phyloP scores from a whole-genome alignment of 306 rosid genomes.

The Trifolium fragiferum region DNA sequence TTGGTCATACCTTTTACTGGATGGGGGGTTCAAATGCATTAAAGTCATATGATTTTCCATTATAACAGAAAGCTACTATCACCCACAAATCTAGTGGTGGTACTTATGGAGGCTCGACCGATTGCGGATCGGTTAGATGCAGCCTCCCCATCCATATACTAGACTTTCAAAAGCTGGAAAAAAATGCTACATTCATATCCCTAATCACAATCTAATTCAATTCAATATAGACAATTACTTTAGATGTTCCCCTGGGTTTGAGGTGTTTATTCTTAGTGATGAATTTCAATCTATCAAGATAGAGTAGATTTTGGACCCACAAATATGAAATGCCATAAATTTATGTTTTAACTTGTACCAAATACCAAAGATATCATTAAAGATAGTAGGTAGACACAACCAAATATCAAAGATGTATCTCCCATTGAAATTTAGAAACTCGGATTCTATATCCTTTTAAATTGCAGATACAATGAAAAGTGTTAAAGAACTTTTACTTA shows the following conservation, averaged over 20 bases:
- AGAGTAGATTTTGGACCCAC: slow-evolving; percentile 11
- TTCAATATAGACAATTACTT: neutral
- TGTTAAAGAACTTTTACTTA: neutral
- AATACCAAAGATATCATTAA: neutral
- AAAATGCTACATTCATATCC: neutral
- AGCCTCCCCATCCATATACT: too few species aligned
- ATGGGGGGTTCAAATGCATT: too few species aligned
- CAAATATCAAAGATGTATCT: neutral
- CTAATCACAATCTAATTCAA: neutral
- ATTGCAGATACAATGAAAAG: neutral
- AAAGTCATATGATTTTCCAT: too few species aligned
- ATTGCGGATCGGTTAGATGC: too few species aligned
- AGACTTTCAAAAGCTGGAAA: neutral
- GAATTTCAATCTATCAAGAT: neutral
- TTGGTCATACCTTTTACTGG: too few species aligned
- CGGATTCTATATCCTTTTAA: neutral
- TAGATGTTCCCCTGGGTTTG: neutral
- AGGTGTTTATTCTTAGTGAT: neutral
- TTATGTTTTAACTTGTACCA: neutral
- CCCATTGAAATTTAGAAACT: neutral
- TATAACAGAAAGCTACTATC: neutral
- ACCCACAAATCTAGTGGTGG: neutral
- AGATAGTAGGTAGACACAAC: slow-evolving; percentile 1
- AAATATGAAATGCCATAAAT: neutral
- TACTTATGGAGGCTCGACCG: neutral